Base-by-base conservation (phyloP, 768 basidiomycete genomes). In the Phlebiopsis gigantea region DNA sequence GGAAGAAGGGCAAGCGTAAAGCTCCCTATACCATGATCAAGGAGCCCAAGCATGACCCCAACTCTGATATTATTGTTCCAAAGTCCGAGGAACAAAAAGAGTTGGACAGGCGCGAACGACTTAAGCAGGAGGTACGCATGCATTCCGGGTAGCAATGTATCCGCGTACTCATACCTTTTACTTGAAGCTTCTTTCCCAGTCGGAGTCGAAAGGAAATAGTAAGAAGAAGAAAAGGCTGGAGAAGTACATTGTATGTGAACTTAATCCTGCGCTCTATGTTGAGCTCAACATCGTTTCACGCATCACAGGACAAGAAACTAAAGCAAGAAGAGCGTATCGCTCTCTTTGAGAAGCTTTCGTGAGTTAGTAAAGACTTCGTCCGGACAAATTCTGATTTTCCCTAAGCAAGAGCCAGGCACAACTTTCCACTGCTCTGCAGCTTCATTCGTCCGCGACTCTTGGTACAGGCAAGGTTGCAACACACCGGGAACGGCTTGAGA, bases 221-320 rank as follows among this genome's bases (percentile, higher is more conserved):
- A 94, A 94, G 75, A 95, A 92, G 74, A 87, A 84, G 74, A 94
- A 89, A 69, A 76, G 91, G 52, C 73, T 98, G 4, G 95, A 98
- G 61, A 91, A 91, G 61, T 98, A 93, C 65, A 94, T 98, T 64
- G 93, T 92, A 55, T 64, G 87, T 72, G 10, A 29, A 10, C 8
- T 17, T 2, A 9, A 39, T 9, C n/a, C n/a, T 25, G 51, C 3
- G 6, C 39, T 24, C 14, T 5, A 54, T 51, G 29, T 21, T 25
- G 6, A 34, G 12, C 30, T n/a, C 19, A 51, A 29, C 57, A 3
- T 39, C 8, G 17, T 9, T 17, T 2, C 17, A 39, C 8, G 34
- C 3, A 39, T 17, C 17, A 47, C 60, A 94, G 92, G 88, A 92
- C 49, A 94, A 94, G 73, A 95, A 95, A 71, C 73, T 96, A 47